Evolutionary conservation across 2,329 filamentous ascomycete species (phyloP).

Genomic region (Xylariaceae sp.): DNA sequence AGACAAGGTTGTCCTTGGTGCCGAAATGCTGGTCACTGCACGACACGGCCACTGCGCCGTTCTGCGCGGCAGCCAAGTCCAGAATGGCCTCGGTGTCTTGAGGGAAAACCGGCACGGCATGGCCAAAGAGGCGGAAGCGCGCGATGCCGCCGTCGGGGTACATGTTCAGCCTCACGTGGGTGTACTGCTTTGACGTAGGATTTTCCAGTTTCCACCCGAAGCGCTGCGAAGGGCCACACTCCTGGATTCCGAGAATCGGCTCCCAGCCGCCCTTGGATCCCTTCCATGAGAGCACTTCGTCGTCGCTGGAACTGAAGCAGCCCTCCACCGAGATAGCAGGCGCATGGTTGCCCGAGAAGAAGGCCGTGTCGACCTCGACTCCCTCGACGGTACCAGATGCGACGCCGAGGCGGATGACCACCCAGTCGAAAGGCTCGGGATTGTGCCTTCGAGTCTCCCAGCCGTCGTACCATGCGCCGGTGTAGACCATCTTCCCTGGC

Average conservation of each 20-base stretch:
- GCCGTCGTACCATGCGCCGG: constrained; percentile 64
- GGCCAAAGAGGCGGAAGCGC: constrained; percentile 68
- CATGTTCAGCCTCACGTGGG: constrained; percentile 75
- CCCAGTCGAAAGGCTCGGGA: constrained; percentile 57
- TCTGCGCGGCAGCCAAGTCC: constrained; percentile 70
- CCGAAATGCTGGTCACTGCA: constrained; percentile 84
- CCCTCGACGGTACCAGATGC: constrained; percentile 66
- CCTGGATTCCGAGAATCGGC: constrained; percentile 59
- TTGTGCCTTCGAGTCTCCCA: constrained; percentile 65
- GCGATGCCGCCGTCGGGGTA: constrained; percentile 81
- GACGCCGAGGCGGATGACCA: constrained; percentile 57
- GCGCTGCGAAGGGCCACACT: constrained; percentile 66
- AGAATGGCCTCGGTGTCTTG: constrained; percentile 56
- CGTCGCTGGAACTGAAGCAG: constrained; percentile 57
- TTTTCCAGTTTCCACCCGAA: constrained; percentile 63
- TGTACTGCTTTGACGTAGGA: constrained; percentile 60
- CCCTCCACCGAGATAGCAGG: constrained; percentile 73
- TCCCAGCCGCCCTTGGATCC: constrained; percentile 59
- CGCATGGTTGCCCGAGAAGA: constrained; percentile 77
- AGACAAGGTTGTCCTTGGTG: constrained; percentile 70
- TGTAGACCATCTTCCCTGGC: constrained; percentile 60
- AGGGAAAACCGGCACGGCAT: constrained; percentile 70
- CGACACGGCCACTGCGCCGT: constrained; percentile 66
- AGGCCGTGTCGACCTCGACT: constrained; percentile 72
- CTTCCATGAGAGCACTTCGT: constrained; percentile 56